Conservation (phyloP, 2,329 filamentous ascomycete species). For the Apiospora arundinis region DNA sequence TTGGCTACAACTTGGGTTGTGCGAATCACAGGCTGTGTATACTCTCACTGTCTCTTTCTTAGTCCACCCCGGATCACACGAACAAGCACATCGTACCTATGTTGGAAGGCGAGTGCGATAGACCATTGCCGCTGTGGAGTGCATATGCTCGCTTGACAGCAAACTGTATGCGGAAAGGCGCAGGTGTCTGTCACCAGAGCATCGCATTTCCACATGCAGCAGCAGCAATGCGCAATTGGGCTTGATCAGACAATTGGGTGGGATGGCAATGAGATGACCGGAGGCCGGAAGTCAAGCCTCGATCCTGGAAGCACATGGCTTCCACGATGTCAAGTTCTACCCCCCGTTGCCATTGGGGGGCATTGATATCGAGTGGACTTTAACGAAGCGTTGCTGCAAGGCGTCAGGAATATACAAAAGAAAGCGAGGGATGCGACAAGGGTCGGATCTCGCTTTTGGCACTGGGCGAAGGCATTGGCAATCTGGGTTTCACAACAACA, state of each 20-base stretch:
- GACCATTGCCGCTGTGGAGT: not conserved
- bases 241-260: not conserved
- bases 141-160: not conserved
- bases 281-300: slow-evolving; percentile 12
- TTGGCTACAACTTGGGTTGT: not conserved
- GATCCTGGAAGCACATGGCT: not conserved
- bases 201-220: slow-evolving; percentile 3
- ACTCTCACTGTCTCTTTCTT: not conserved
- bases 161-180: not conserved
- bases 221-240: not conserved
- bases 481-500: slow-evolving; percentile 17
- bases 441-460: slow-evolving; percentile 8
- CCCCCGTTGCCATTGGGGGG: not conserved
- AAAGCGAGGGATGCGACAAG: slow-evolving; percentile 1
- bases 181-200: not conserved
- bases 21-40: not conserved
- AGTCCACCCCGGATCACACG: not conserved
- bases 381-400: slow-evolving; percentile 16
- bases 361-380: not conserved
- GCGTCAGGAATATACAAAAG: slow-evolving; percentile 14
- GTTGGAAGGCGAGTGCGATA: not conserved
- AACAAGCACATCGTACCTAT: not conserved
- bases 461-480: slow-evolving; percentile 2
- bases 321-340: not conserved
- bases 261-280: not conserved